A percentile compares a stretch with the other conserved stretches of the same genome.
Evolutionary conservation across 805 yeast genomes (phyloP).

Genomic region (Phaffomyces thermotolerans): DNA sequence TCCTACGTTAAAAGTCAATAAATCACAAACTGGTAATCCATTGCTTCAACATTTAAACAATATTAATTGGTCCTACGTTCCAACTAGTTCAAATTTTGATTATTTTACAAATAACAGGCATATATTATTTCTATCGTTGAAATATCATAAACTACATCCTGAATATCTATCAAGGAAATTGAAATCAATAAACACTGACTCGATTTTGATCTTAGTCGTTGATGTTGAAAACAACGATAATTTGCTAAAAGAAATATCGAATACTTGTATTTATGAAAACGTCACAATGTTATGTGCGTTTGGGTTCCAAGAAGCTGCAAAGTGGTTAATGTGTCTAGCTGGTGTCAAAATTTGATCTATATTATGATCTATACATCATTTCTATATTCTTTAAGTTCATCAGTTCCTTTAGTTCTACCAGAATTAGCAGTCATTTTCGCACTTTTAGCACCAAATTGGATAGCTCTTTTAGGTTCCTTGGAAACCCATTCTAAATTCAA

Average conservation of each 20-base stretch:
- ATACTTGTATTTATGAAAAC: conserved; percentile 32
- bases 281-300: conserved; percentile 36
- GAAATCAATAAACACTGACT: conserved; percentile 21
- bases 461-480: conserved; percentile 83
- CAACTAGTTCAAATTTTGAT: conserved; percentile 46
- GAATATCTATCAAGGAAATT: conserved; percentile 46
- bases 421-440: conserved; percentile 79
- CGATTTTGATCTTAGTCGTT: conserved; percentile 55
- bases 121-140: conserved; percentile 56
- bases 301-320: conserved; percentile 48
- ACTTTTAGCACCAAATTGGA: conserved; percentile 92
- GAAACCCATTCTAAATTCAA: conserved; percentile 49
- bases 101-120: conserved; percentile 54
- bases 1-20: conserved; percentile 45
- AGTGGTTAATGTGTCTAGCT: conserved; percentile 30
- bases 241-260: conserved; percentile 33
- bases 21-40: conserved; percentile 70
- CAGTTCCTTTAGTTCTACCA: conserved; percentile 74
- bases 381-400: conserved; percentile 19
- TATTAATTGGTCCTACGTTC: conserved; percentile 46
- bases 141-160: conserved; percentile 70
- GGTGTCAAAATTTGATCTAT: neutral
- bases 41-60: conserved; percentile 47
- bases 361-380: neutral
- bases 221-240: conserved; percentile 55